phyloP scores from a whole-genome alignment of 1,284 basidiomycete genomes.

The Earliella scabrosa region DNA sequence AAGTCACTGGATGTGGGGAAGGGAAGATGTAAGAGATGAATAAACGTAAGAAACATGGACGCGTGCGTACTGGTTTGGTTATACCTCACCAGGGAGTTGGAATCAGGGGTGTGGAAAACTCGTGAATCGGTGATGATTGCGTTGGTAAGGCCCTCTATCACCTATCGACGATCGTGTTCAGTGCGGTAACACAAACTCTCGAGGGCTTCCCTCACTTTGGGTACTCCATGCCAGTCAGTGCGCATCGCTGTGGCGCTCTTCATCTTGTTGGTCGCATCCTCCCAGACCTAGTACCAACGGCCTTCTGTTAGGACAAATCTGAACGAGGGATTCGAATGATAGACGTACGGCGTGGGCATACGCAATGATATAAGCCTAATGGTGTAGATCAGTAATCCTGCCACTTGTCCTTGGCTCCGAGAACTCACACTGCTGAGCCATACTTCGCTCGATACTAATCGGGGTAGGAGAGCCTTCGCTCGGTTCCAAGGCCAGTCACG shows the following conservation, averaged over 20 bases:
- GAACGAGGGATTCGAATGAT: no score
- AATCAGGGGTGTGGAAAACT: conserved; percentile 34
- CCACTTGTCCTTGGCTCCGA: no score
- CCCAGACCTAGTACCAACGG: no score
- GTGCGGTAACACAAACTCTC: neutral
- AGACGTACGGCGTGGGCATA: no score
- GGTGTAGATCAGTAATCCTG: neutral
- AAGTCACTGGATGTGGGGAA: neutral
- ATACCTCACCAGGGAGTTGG: conserved; percentile 31
- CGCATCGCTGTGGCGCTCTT: neutral
- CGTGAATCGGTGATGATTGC: conserved; percentile 38
- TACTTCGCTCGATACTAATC: no score
- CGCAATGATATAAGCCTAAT: no score
- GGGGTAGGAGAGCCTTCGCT: no score
- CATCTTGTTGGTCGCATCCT: no score
- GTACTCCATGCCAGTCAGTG: neutral
- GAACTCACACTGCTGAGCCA: neutral
- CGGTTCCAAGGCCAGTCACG: no score
- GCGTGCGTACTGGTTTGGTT: conserved; percentile 36
- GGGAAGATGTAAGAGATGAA: neutral
- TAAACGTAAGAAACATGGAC: no score
- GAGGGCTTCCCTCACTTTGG: neutral
- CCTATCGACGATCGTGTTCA: conserved; percentile 18
- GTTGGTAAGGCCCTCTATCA: conserved; percentile 32
- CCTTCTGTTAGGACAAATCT: no score